Percentiles rank a stretch among this genome's conserved stretches.
These are phyloP conservation scores for Narthecium ossifragum DNA, from an alignment of 106 monocot genomes.

Conservation along the genomic window DNA sequence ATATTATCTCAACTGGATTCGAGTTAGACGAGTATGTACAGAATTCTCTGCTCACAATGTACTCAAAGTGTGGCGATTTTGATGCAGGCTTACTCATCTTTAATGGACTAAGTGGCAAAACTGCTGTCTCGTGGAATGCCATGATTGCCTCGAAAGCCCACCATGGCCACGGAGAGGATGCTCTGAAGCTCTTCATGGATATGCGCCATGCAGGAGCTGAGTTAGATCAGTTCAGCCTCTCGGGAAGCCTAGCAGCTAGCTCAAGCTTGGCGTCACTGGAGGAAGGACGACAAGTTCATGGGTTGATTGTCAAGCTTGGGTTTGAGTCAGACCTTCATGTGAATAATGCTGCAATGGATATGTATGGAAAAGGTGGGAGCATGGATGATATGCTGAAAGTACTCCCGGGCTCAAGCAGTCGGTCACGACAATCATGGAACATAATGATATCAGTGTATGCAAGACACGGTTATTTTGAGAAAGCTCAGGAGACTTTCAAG, in stretches of 20 bases:
- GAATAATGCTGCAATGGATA: constrained; percentile 77
- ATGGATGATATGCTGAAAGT: constrained; percentile 60
- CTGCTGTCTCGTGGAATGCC: constrained; percentile 72
- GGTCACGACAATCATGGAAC: constrained; percentile 64
- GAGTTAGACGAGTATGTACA: constrained; percentile 53
- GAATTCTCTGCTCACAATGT: constrained; percentile 76
- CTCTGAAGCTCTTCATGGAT: constrained; percentile 55
- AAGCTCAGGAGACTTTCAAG: constrained; percentile 55
- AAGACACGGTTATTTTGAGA: constrained; percentile 39
- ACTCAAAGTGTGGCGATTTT: constrained; percentile 76
- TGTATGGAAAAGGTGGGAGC: constrained; percentile 86
- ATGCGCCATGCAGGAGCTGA: constrained; percentile 27
- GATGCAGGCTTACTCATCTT: constrained; percentile 49
- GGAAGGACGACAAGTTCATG: constrained; percentile 78
- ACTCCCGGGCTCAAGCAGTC: constrained; percentile 26
- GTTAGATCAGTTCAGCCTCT: constrained; percentile 58
- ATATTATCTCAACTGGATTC: constrained; percentile 46
- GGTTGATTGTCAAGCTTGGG: constrained; percentile 51
- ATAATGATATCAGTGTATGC: constrained; percentile 76
- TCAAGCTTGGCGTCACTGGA: constrained; percentile 64
- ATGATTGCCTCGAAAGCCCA: constrained; percentile 65
- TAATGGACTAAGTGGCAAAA: constrained; percentile 31
- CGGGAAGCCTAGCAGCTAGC: constrained; percentile 45
- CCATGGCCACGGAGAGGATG: constrained; percentile 60
- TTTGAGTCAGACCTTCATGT: constrained; percentile 46